A percentile compares a stretch with the other conserved stretches of the same genome.
Evolutionary conservation across 345 rosid genomes (phyloP).

Genomic region (Populus tremula): DNA sequence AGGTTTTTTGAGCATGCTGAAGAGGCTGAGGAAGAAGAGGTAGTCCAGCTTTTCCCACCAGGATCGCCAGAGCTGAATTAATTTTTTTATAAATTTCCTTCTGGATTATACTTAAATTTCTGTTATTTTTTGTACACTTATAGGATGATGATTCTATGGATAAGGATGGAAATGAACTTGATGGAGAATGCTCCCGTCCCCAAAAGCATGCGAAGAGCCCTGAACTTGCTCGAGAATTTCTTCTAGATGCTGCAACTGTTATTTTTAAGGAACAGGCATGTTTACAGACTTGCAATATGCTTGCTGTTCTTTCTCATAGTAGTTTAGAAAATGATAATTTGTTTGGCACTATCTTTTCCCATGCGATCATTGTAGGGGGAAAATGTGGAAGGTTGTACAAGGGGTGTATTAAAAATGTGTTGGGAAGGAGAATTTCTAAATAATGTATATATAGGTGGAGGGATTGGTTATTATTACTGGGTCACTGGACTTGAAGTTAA

Average conservation of each 20-base stretch:
- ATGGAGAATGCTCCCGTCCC: conserved; percentile 95
- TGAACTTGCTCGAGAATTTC: conserved; percentile 99
- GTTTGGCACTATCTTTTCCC: background rate
- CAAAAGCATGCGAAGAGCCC: conserved; percentile 99
- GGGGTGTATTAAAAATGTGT: background rate
- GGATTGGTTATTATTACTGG: background rate
- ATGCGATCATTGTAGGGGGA: background rate
- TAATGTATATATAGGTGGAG: background rate
- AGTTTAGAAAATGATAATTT: background rate
- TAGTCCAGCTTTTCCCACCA: conserved; percentile 22
- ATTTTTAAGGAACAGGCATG: conserved; percentile 96
- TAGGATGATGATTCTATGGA: conserved; percentile 96
- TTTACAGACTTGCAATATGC: conserved; percentile 15
- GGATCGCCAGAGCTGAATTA: background rate
- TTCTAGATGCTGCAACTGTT: conserved; percentile 90
- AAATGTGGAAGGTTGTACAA: conserved; percentile 3
- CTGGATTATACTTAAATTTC: background rate
- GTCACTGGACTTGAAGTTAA: background rate
- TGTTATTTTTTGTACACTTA: conserved; percentile 17
- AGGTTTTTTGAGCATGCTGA: conserved; percentile 94
- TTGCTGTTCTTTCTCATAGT: conserved; percentile 5
- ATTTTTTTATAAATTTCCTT: background rate
- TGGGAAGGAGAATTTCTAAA: background rate
- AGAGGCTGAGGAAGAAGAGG: conserved; percentile 99
- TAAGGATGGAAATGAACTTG: conserved; percentile 92